These are phyloP conservation scores for Ustilago crameri DNA, from an alignment of 1,284 basidiomycete species.

Conservation along the genomic window DNA sequence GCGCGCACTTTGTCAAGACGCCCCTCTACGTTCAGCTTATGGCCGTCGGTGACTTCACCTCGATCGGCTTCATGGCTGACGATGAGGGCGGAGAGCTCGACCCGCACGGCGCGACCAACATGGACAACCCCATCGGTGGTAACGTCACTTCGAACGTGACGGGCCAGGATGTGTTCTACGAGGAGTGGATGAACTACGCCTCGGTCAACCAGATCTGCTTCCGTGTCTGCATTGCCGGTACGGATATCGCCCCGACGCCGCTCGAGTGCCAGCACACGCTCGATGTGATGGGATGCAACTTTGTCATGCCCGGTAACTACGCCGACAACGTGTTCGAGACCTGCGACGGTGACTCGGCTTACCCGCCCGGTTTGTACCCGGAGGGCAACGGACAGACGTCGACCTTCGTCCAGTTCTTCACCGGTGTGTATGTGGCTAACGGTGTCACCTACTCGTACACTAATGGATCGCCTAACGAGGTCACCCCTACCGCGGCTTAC, in stretches of 20 bases:
- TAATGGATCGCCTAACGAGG: constrained; percentile 60
- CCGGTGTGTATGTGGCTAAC: constrained; percentile 45
- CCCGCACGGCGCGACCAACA: constrained; percentile 67
- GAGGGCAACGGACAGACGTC: constrained; percentile 57
- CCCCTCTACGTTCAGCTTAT: constrained; percentile 70
- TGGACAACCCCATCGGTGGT: constrained; percentile 72
- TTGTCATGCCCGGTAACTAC: constrained; percentile 69
- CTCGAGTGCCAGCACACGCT: constrained; percentile 65
- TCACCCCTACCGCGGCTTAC: constrained; percentile 64
- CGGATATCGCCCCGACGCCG: constrained; percentile 53
- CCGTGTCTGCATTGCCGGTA: constrained; percentile 66
- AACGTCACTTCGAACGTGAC: constrained; percentile 72
- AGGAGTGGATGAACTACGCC: constrained; percentile 71
- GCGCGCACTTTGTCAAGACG: constrained; percentile 67
- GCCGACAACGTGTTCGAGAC: constrained; percentile 59
- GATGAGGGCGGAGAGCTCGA: constrained; percentile 67
- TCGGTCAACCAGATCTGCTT: constrained; percentile 64
- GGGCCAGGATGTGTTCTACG: constrained; percentile 71
- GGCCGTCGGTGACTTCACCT: constrained; percentile 69
- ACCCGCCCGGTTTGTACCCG: constrained; percentile 66
- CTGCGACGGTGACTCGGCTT: constrained; percentile 67
- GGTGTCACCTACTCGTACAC: constrained; percentile 58
- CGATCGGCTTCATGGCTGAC: constrained; percentile 55
- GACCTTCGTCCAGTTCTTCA: constrained; percentile 65
- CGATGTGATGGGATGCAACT: constrained; percentile 67